Evolutionary conservation across 2,329 filamentous ascomycete species (phyloP), one percentile per base, ranked within the genome.

Genomic region (Penicillium occitanis): DNA sequence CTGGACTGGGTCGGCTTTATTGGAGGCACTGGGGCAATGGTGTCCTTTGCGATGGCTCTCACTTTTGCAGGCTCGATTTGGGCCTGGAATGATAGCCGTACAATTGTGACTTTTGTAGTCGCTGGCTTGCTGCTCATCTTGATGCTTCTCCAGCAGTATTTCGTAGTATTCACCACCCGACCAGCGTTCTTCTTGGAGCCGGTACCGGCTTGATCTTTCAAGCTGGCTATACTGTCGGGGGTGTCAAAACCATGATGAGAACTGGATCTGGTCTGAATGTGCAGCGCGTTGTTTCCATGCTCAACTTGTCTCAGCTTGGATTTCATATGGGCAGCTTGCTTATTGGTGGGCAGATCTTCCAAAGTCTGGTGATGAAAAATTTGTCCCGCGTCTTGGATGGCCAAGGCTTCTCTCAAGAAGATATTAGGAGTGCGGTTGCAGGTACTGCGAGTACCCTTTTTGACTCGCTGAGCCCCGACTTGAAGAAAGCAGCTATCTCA

Each of bases 51-150:
- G 25, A 78, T 87, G 73, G 82, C 78, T 10, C 78, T 86, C 64
- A 78, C 76, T 63, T 84, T 86, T 59, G 84, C 83, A 5, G 85
- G 85, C 2, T 72, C 73, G 0, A 40, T 79, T 6, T 87, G 81
- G 65, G 69, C 76, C 0, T 88, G 85, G 84, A 72, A 75, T 53
- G 78, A 75, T 6, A 76, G 76, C 0, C 72, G 76, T 0, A 77
- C 80, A 10, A 84, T 87, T 60, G 77, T 77, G 1, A 74, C 82
- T 5, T 85, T 84, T 69, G 75, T 82, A 13, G 72, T 83, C 1
- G 82, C 80, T 22, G 82, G 74, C 1, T 74, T 83, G 0, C 70
- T 83, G 0, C 73, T 82, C 42, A 71, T 83, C 40, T 66, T 74
- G 8, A 85, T 87, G 66, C 68, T 69, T 2, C 1, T 83, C 0